Percentiles rank a stretch among this genome's conserved stretches.
Evolutionary conservation across 2,329 filamentous ascomycete species (phyloP).

Genomic region (Pseudogymnoascus sp.): DNA sequence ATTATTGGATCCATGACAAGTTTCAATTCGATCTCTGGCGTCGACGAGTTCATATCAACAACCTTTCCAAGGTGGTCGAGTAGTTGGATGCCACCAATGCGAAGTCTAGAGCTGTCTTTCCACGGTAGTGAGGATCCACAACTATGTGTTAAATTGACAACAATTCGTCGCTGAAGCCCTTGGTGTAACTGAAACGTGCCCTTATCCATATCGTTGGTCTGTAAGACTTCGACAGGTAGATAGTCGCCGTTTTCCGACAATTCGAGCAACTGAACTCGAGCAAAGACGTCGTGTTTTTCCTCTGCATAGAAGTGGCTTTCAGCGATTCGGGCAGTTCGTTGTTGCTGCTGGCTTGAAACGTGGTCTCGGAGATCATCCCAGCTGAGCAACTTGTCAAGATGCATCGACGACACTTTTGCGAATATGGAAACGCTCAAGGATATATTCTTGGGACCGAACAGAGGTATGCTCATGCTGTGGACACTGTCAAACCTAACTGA

Average conservation of each 20-base stretch:
- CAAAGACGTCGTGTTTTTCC: conserved; percentile 88
- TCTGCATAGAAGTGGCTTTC: conserved; percentile 91
- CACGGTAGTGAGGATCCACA: conserved; percentile 83
- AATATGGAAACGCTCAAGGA: conserved; percentile 83
- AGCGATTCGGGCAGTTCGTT: conserved; percentile 57
- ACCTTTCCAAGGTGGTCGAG: conserved; percentile 80
- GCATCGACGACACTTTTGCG: conserved; percentile 83
- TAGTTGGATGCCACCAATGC: conserved; percentile 73
- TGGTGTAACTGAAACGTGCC: conserved; percentile 94
- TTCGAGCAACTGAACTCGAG: conserved; percentile 80
- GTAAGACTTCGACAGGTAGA: conserved; percentile 83
- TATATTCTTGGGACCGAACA: conserved; percentile 66
- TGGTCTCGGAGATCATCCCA: conserved; percentile 98
- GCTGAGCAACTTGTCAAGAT: conserved; percentile 91
- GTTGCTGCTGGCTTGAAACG: conserved; percentile 48
- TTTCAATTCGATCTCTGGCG: conserved; percentile 68
- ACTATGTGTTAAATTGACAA: conserved; percentile 82
- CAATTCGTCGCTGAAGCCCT: conserved; percentile 80
- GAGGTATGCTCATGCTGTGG: conserved; percentile 90
- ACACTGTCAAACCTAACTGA: conserved; percentile 93
- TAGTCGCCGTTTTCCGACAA: conserved; percentile 88
- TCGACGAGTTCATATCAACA: conserved; percentile 64
- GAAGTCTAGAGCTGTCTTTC: conserved; percentile 70
- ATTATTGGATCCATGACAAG: conserved; percentile 70
- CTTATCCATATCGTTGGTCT: conserved; percentile 72